Percentiles rank a stretch among this genome's conserved stretches.
Conservation (phyloP, 148 eudicot species). For the Camellia lanceoleosa region DNA sequence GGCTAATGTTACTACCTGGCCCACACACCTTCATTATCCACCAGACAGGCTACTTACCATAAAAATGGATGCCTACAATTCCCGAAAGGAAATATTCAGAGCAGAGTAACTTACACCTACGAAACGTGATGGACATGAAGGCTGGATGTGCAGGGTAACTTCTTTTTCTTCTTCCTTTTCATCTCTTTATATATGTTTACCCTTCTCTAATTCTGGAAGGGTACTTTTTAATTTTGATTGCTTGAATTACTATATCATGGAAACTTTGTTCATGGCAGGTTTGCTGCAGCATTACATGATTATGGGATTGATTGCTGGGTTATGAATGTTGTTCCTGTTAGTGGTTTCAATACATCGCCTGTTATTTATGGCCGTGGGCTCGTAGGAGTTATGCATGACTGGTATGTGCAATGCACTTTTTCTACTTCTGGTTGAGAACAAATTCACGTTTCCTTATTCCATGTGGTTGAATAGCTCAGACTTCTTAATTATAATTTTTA, state of each 20-base stretch:
- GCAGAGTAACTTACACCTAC: constrained; percentile 51
- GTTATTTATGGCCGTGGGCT: constrained; percentile 81
- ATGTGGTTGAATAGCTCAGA: background rate
- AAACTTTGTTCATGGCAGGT: constrained; percentile 39
- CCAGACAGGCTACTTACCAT: constrained; percentile 66
- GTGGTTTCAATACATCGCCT: constrained; percentile 64
- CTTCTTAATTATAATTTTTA: background rate
- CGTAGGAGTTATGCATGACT: constrained; percentile 82
- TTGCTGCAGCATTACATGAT: constrained; percentile 63
- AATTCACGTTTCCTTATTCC: background rate
- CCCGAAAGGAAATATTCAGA: constrained; percentile 57
- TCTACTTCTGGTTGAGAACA: background rate
- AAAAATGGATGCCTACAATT: constrained; percentile 64
- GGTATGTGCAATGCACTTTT: constrained; percentile 35
- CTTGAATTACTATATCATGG: background rate
- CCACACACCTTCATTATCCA: constrained; percentile 59
- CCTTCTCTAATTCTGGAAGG: background rate
- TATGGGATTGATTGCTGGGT: constrained; percentile 61
- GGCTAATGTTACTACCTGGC: constrained; percentile 60
- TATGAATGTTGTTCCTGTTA: constrained; percentile 78
- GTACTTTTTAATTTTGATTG: background rate
- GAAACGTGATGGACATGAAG: constrained; percentile 81
- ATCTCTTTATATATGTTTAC: background rate
- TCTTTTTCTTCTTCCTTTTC: background rate
- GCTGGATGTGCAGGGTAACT: constrained; percentile 76